Base-by-base conservation (phyloP, 139 green algal genomes). In the Pleodorina starrii region DNA sequence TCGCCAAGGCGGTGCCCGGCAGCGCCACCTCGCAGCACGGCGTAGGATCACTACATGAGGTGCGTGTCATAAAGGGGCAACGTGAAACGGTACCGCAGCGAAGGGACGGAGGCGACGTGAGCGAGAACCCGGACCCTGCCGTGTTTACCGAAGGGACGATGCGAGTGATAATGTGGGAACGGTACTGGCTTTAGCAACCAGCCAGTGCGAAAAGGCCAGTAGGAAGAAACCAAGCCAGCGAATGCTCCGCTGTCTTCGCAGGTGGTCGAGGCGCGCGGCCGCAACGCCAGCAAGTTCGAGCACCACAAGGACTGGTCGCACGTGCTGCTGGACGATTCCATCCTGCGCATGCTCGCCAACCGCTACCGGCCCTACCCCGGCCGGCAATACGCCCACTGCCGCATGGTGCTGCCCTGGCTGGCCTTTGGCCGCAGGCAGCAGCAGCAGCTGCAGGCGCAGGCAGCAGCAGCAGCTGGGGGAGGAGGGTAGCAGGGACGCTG, bases 241-340 rank as follows among this genome's bases (percentile, higher is more conserved):
- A n/a, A n/a, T n/a, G n/a, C n/a, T n/a, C n/a, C n/a, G n/a, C n/a
- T n/a, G n/a, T n/a, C n/a, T n/a, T 21, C 78, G 59, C 81, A 87
- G 81, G 43, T 78, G 7, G 81, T 63, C 3, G 19, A 32, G 5
- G 4, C 63, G 29, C n/a, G 46, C 81, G 81, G 60, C 42, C 50
- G 35, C 29, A 87, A 87, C 57, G 2, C 38, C 0, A 66, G 59
- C n/a, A 87, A 87, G 29, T 87, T 87, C 81, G 81, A 87, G 81
- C 81, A 87, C 81, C 81, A 87, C 81, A 87, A 87, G 60, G 60
- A 87, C 17, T 87, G n/a, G 42, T 87, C 81, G 16, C 81, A 87
- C 29, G 60, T 66, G 81, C 60, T 87, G 5, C 19, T 87, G 81
- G 81, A 87, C n/a, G 81, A 87, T 1, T 74, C 81, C 3, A 77